Evolutionary conservation across 2,329 filamentous ascomycete species (phyloP), one percentile per base, ranked within the genome.

Genomic region (Colletotrichum somersetense): DNA sequence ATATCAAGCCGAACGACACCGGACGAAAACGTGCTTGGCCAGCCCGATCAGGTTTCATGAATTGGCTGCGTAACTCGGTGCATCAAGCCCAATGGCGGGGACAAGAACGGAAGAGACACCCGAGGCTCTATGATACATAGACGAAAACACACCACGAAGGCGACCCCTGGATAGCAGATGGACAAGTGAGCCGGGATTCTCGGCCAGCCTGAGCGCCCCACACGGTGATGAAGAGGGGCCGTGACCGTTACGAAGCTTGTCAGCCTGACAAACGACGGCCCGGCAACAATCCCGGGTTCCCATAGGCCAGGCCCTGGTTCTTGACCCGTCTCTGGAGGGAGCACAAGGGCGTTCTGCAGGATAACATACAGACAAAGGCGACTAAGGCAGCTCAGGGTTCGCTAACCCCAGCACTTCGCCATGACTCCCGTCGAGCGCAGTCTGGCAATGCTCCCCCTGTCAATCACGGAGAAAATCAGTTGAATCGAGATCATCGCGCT

Each of bases 101-200:
- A 30, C 23, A 26, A 33, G 48, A 50, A 35, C 40, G 20, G 26
- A n/a, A 23, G 30, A 57, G 42, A 56, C 35, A 71, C 30, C 63
- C 64, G 64, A 71, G 59, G 35, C 46, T 57, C 68, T 52, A 48
- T 40, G 38, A 44, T 52, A 33, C 57, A 35, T 11, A 18, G 57
- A 42, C 57, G 57, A 57, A 38, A 56, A 59, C 57, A 67, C 40
- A 33, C 68, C 68, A 62, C 35, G 40, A 58, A 30, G 35, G 35
- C 52, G 57, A 33, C 52, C 58, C 44, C 52, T 58, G 35, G 20
- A 40, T 20, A 48, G 30, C 48, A 46, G 64, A 68, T n/a, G 38
- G 42, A 38, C 30, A 48, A 40, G 35, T 16, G 18, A 38, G 16
- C 33, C 58, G 30, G 33, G 38, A 52, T 50, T 50, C 42, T 62